Evolutionary conservation across 176 grass and related monocot species (phyloP), one percentile per base, ranked within the genome.

Genomic region (Canna indica): DNA sequence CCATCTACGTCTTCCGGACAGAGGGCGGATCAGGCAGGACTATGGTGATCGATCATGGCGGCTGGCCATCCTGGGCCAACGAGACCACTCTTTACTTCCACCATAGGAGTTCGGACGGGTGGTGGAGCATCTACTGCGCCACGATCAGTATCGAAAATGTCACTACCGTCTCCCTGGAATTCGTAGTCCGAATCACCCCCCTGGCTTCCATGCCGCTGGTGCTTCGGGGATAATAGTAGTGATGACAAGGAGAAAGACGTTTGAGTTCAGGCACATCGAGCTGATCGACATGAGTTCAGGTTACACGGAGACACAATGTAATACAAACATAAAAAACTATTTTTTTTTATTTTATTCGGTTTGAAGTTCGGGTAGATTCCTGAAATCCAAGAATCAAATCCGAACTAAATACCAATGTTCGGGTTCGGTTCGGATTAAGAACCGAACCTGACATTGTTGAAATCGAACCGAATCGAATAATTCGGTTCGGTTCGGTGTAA

Each of bases 61-160:
- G 92, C 0, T 96, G 92, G 92, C 92, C 92, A 7, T 77, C 70
- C 65, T 91, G 88, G 92, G 85, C 85, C 60, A 88, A 91, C 28
- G 85, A 88, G 1, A 26, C 47, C 61, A 91, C 88, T 39, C 8
- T 96, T 65, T 96, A 80, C 79, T 96, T 96, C 92, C 92, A 91
- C 73, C 88, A 83, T 62, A 77, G 88, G 3, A 82, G 81, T 59
- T 65, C 62, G 74, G 77, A 90, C 14, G 92, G 85, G 14, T 91
- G 92, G 88, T 91, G 83, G 83, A 63, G 88, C 26, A 81, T 91
- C 28, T 88, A 88, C 81, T 77, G 84, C 45, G 92, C 88, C 74
- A 58, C 3, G 44, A 13, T 96, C 35, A 70, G 53, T 3, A 30
- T 78, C 77, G 75, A 65, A 2, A 67, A n/a, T n/a, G n/a, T 3